These are phyloP conservation scores for Sporothrix euskadiensis DNA, from an alignment of 2,329 filamentous ascomycete genomes.

Conservation along the genomic window DNA sequence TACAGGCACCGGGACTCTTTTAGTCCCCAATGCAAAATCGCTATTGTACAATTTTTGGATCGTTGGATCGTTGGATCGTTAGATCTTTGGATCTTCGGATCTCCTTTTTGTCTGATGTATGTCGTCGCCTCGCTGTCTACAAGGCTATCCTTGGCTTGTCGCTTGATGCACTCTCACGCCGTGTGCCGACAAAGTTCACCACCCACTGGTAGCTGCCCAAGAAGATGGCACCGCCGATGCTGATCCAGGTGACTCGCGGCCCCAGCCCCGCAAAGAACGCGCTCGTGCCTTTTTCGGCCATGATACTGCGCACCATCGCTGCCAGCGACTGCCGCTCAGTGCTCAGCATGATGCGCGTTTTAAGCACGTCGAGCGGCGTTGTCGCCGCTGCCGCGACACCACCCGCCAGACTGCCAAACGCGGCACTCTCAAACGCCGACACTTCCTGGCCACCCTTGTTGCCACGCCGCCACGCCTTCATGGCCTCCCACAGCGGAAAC, in stretches of 20 bases:
- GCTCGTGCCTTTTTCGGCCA: conserved; percentile 61
- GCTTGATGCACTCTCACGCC: conserved; percentile 41
- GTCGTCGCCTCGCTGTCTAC: background rate
- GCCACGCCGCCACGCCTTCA: conserved; percentile 69
- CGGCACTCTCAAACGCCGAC: conserved; percentile 73
- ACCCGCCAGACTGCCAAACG: conserved; percentile 82
- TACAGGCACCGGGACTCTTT: background rate
- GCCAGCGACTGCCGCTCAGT: conserved; percentile 62
- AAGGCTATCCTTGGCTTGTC: conserved; percentile 4
- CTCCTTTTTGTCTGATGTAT: background rate
- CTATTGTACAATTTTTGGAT: conserved; percentile 21
- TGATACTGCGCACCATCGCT: conserved; percentile 63
- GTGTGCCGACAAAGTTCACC: conserved; percentile 64
- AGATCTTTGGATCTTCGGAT: too few species aligned
- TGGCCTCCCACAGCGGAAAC: conserved; percentile 92
- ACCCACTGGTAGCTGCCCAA: conserved; percentile 90
- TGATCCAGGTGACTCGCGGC: conserved; percentile 91
- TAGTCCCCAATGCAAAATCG: background rate
- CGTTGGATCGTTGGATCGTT: too few species aligned
- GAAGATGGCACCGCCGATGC: conserved; percentile 90
- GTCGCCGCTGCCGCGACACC: conserved; percentile 84
- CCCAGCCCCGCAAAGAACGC: conserved; percentile 76
- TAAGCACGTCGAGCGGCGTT: conserved; percentile 92
- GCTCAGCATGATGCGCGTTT: conserved; percentile 94
- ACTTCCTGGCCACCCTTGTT: conserved; percentile 46